Percentiles rank a stretch among this genome's conserved stretches.
These are phyloP conservation scores for Mycocentrospora acerina DNA, from an alignment of 2,329 filamentous ascomycete genomes.

Conservation along the genomic window DNA sequence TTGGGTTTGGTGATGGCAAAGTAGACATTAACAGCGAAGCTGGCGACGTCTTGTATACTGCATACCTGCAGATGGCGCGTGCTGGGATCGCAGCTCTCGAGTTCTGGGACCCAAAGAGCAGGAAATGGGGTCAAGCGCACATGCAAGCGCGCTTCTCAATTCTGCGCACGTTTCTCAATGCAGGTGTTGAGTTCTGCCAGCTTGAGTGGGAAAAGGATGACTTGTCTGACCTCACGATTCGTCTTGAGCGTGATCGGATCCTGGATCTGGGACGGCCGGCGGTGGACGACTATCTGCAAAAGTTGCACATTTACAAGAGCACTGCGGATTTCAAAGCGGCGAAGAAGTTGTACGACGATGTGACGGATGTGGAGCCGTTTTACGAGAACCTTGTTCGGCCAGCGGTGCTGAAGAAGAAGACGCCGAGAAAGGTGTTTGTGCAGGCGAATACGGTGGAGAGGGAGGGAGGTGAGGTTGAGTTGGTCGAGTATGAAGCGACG, in stretches of 20 bases:
- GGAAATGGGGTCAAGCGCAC: slow-evolving; percentile 87
- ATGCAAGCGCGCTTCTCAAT: slow-evolving; percentile 92
- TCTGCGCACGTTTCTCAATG: slow-evolving; percentile 78
- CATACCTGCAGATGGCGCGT: slow-evolving; percentile 91
- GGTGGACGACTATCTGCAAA: slow-evolving; percentile 84
- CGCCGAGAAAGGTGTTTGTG: slow-evolving; percentile 87
- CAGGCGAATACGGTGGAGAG: slow-evolving; percentile 81
- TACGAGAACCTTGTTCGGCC: slow-evolving; percentile 80
- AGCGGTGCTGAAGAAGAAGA: slow-evolving; percentile 73
- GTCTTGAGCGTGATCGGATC: slow-evolving; percentile 83
- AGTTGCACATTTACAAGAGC: slow-evolving; percentile 88
- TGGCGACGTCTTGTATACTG: slow-evolving; percentile 82
- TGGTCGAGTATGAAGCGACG: slow-evolving; percentile 85
- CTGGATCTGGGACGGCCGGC: slow-evolving; percentile 78
- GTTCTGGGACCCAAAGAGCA: slow-evolving; percentile 88
- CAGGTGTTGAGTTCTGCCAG: slow-evolving; percentile 83
- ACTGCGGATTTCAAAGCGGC: slow-evolving; percentile 81
- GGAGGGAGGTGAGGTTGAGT: slow-evolving; percentile 55
- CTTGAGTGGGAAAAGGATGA: slow-evolving; percentile 74
- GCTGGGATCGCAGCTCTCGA: slow-evolving; percentile 88
- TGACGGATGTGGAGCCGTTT: slow-evolving; percentile 83
- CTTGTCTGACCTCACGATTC: slow-evolving; percentile 78
- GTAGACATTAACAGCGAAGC: slow-evolving; percentile 72
- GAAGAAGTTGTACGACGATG: slow-evolving; percentile 76
- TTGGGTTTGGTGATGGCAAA: slow-evolving; percentile 81